Base-by-base conservation (phyloP, 345 rosid genomes). In the Populus simonii region DNA sequence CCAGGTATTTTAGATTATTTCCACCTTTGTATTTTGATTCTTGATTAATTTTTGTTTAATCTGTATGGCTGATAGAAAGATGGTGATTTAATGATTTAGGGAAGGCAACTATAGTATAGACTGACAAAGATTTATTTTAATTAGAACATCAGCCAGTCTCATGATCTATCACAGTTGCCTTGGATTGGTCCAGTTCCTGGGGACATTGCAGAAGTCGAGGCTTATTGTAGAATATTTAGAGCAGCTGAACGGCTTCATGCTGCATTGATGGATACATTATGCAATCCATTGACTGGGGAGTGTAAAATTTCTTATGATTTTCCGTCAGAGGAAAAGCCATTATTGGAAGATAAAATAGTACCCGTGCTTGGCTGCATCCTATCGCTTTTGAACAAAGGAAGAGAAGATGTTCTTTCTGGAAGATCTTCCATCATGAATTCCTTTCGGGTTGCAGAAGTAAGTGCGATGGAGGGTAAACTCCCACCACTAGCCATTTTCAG, bases 171-270 rank as follows among this genome's bases (percentile, higher is more conserved):
- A n/a, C 90, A 89, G 86, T 74, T 89, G 84, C 92, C 87, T 31
- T 91, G 99, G 99, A 79, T 89, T 72, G 99, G 99, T 79, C 99
- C 98, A 31, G 83, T 95, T 73, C 98, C 99, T 55, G 98, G 99
- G 22, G 99, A 95, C 68, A 93, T 95, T 77, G 97, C 99, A 63
- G 99, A 95, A 85, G 88, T 95, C 38, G 98, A 95, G 85, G 97
- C 99, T 17, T 95, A 95, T 73, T 95, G 99, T 85, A 89, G 99
- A 76, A 92, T 93, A 41, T 95, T 95, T 73, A 88, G 98, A 86
- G 88, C 96, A 16, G 92, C 96, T 17, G 98, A 95, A 84, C 66
- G 87, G 80, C 90, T 93, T 29, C 97, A 91, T 85, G 83, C 91
- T 83, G 91, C 99, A 3, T 71, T 95, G 84, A 95, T 95, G 99